These are phyloP conservation scores for Bruguiera gymnorhiza DNA, from an alignment of 345 rosid genomes.

Conservation along the genomic window DNA sequence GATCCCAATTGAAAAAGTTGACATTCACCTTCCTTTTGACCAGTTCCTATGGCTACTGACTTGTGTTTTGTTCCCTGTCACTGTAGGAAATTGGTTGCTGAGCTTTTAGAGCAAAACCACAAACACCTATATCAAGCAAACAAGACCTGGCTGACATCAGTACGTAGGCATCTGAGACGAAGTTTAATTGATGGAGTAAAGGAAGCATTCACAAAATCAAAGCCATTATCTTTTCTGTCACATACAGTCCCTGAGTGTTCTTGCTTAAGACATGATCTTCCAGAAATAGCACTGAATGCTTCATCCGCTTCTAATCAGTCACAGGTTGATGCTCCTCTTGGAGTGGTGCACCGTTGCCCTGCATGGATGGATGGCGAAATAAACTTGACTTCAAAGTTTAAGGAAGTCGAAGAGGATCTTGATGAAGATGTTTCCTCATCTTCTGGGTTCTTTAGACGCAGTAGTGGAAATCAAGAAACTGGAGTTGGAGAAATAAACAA, in stretches of 20 bases:
- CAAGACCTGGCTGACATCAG: slow-evolving; percentile 70
- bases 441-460: slow-evolving; percentile 60
- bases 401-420: slow-evolving; percentile 72
- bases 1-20: neutral
- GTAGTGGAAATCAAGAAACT: slow-evolving; percentile 48
- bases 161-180: slow-evolving; percentile 62
- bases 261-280: slow-evolving; percentile 39
- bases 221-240: slow-evolving; percentile 59
- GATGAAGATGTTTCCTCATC: slow-evolving; percentile 70
- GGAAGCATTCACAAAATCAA: slow-evolving; percentile 52
- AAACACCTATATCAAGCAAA: slow-evolving; percentile 77
- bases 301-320: slow-evolving; percentile 30
- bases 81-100: slow-evolving; percentile 57
- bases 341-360: slow-evolving; percentile 64
- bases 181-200: slow-evolving; percentile 66
- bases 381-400: slow-evolving; percentile 42
- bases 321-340: slow-evolving; percentile 46
- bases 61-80: slow-evolving; percentile 1
- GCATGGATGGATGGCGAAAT: slow-evolving; percentile 57
- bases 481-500: slow-evolving; percentile 62
- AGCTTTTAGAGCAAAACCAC: slow-evolving; percentile 62
- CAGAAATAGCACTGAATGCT: slow-evolving; percentile 22
- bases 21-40: neutral
- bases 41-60: neutral
- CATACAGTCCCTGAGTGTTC: slow-evolving; percentile 93